A percentile compares a stretch with the other conserved stretches of the same genome.
Conservation (phyloP, 164 flowering plant species). For the Magnolia officinalis region DNA sequence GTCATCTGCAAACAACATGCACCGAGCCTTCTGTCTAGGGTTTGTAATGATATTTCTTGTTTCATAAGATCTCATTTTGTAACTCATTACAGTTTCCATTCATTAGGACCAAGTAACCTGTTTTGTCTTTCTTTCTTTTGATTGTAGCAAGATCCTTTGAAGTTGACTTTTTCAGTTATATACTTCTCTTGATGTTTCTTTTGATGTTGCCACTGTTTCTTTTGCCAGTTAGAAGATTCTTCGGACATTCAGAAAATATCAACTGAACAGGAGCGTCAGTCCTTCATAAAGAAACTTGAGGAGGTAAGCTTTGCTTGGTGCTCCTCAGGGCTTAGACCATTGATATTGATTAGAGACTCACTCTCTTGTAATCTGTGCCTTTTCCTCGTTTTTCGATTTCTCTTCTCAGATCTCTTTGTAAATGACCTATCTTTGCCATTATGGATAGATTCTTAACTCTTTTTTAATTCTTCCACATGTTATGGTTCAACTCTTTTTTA, state of each 20-base stretch:
- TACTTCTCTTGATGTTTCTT: neutral
- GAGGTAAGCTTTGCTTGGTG: conserved; percentile 42
- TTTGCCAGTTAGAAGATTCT: conserved; percentile 70
- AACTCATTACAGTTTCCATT: neutral
- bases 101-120: neutral
- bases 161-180: neutral
- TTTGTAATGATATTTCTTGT: neutral
- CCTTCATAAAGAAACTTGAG: conserved; percentile 77
- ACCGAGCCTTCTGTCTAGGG: neutral
- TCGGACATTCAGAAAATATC: conserved; percentile 60
- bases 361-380: neutral
- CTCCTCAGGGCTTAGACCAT: neutral
- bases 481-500: neutral
- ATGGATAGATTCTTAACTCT: neutral
- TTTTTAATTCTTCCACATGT: neutral
- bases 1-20: neutral
- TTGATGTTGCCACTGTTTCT: conserved; percentile 2
- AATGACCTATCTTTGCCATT: neutral
- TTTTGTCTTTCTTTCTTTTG: neutral
- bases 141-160: neutral
- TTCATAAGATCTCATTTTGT: neutral
- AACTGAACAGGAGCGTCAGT: conserved; percentile 61
- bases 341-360: neutral
- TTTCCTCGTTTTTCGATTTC: neutral
- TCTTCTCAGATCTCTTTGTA: neutral